Percentiles rank a stretch among this genome's conserved stretches.
These are phyloP conservation scores for Amylostereum areolatum DNA, from an alignment of 1,284 basidiomycete genomes.

Conservation along the genomic window DNA sequence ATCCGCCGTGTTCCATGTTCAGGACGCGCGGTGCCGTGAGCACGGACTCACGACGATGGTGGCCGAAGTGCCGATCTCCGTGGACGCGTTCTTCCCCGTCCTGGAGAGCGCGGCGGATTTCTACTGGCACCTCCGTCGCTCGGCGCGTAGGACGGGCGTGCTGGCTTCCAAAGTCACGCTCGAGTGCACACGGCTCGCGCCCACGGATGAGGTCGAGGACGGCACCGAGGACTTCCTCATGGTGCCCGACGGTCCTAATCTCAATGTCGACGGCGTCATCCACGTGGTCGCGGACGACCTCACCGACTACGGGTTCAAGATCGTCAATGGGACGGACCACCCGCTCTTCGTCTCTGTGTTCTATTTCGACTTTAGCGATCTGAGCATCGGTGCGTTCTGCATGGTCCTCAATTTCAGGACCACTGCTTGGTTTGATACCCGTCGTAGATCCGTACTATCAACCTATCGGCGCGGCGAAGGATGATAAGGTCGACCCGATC, in stretches of 20 bases:
- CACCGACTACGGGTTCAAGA: neutral
- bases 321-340: constrained; percentile 8
- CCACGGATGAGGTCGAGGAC: neutral
- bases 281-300: neutral
- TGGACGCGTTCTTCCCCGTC: neutral
- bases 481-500: no score
- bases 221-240: neutral
- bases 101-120: constrained; percentile 1
- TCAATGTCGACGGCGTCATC: no score
- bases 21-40: neutral
- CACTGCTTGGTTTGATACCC: no score
- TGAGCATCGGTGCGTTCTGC: constrained; percentile 12
- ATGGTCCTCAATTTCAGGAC: no score
- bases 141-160: neutral
- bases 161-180: neutral
- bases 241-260: no score
- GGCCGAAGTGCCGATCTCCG: neutral
- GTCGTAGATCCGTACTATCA: no score
- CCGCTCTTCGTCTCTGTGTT: constrained; percentile 9
- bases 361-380: constrained; percentile 11
- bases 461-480: no score
- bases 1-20: neutral
- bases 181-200: neutral
- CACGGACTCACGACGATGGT: neutral
- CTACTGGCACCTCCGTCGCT: constrained; percentile 4